Evolutionary conservation across 2,329 filamentous ascomycete genomes (phyloP).

Genomic region (Dryadomyces quercus-mongolicae): DNA sequence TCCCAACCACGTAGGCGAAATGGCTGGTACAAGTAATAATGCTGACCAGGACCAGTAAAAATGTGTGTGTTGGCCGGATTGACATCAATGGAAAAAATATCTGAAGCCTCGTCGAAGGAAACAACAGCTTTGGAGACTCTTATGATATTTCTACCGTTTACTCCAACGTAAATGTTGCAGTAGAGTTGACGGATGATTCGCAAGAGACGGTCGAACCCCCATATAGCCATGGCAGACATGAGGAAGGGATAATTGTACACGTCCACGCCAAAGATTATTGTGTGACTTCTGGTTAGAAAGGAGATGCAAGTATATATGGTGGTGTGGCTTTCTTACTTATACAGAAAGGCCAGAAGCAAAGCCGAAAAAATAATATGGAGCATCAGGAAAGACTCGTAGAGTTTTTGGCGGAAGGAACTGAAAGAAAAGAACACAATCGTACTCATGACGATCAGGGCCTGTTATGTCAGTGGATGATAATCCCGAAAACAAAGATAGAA

Average conservation of each 20-base stretch:
- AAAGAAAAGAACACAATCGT: constrained; percentile 32
- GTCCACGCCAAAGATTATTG: constrained; percentile 3
- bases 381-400: constrained; percentile 38
- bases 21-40: constrained; percentile 31
- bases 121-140: not conserved
- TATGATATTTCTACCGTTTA: not conserved
- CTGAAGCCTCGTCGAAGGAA: not conserved
- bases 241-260: constrained; percentile 11
- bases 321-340: constrained; percentile 1
- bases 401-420: constrained; percentile 36
- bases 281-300: constrained; percentile 6
- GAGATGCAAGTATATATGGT: not conserved
- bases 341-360: constrained; percentile 24
- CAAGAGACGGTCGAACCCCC: constrained; percentile 11
- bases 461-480: not conserved
- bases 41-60: constrained; percentile 24
- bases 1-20: constrained; percentile 29
- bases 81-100: constrained; percentile 5
- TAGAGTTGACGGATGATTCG: constrained; percentile 29
- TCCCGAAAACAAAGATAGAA: not conserved
- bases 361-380: constrained; percentile 28
- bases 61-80: not conserved
- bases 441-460: constrained; percentile 31
- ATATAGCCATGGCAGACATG: constrained; percentile 8
- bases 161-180: constrained; percentile 21